phyloP scores from a whole-genome alignment of 192 early-diverging fungal species.

The Powellomyces hirtus region DNA sequence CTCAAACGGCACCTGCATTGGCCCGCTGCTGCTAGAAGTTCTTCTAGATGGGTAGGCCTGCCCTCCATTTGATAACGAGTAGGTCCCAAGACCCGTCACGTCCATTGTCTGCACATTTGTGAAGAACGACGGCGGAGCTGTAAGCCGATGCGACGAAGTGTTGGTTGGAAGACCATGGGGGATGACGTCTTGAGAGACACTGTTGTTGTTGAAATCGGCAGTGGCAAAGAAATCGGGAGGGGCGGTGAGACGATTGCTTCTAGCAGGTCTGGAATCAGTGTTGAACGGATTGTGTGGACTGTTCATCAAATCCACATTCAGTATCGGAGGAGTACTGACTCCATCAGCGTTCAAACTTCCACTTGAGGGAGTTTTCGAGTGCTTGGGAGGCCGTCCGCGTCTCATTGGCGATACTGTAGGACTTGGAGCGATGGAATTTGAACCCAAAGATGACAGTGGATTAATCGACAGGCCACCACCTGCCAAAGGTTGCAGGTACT shows the following conservation, averaged over 20 bases:
- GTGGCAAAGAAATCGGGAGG: slow-evolving; percentile 16
- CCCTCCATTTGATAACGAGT: no score
- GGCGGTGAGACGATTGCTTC: slow-evolving; percentile 6
- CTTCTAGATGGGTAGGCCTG: no score
- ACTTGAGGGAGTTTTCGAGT: slow-evolving; percentile 18
- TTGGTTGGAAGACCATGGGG: background rate
- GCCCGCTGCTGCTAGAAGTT: no score
- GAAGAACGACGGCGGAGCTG: slow-evolving; percentile 12
- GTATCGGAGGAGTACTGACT: background rate
- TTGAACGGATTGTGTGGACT: slow-evolving; percentile 16
- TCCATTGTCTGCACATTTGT: background rate
- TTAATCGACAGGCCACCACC: no score
- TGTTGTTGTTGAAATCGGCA: background rate
- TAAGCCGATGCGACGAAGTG: background rate
- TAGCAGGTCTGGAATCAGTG: background rate
- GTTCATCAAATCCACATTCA: background rate
- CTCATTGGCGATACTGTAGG: slow-evolving; percentile 72
- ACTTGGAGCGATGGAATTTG: no score
- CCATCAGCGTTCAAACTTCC: background rate
- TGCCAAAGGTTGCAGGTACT: no score
- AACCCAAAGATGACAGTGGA: no score
- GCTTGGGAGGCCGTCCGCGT: slow-evolving; percentile 73
- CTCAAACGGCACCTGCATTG: no score
- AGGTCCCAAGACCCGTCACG: background rate
- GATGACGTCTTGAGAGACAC: no score